A percentile compares a stretch with the other conserved stretches of the same genome.
Conservation (phyloP, 2,329 filamentous ascomycete species). For the Cladobotryum mycophilum region DNA sequence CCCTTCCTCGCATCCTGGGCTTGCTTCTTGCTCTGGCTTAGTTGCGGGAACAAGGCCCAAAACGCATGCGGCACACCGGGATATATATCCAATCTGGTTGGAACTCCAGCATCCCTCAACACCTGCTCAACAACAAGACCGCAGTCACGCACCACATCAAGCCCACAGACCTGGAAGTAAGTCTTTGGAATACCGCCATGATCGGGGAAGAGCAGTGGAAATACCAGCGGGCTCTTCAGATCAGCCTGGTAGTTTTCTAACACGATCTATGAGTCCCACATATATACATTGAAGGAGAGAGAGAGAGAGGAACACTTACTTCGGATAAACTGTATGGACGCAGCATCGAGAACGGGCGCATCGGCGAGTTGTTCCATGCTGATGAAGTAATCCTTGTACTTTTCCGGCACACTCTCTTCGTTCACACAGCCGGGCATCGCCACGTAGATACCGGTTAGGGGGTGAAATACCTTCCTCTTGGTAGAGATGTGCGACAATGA, state of each 20-base stretch:
- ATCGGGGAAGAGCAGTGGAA: slow-evolving; percentile 18
- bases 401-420: slow-evolving; percentile 19
- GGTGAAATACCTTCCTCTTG: slow-evolving; percentile 13
- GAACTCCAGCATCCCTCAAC: slow-evolving; percentile 21
- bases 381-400: slow-evolving; percentile 22
- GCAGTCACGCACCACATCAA: slow-evolving; percentile 25
- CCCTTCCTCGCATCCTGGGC: slow-evolving; percentile 16
- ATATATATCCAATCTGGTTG: slow-evolving; percentile 23
- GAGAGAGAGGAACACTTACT: slow-evolving; percentile 13
- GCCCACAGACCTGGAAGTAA: slow-evolving; percentile 26
- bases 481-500: slow-evolving; percentile 20
- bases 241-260: slow-evolving; percentile 22
- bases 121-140: slow-evolving; percentile 24
- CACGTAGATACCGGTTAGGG: slow-evolving; percentile 22
- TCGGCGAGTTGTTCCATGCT: slow-evolving; percentile 22
- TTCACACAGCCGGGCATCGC: slow-evolving; percentile 18
- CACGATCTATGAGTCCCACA: too few species aligned
- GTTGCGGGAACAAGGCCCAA: slow-evolving; percentile 21
- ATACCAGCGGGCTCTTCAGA: slow-evolving; percentile 19
- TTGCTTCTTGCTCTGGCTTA: slow-evolving; percentile 18
- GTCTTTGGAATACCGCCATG: slow-evolving; percentile 23
- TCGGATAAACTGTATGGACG: slow-evolving; percentile 18
- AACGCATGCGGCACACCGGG: slow-evolving; percentile 26
- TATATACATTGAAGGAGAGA: too few species aligned
- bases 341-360: slow-evolving; percentile 18